phyloP scores from a whole-genome alignment of 1,284 basidiomycete species.

The Termitomyces sp. region DNA sequence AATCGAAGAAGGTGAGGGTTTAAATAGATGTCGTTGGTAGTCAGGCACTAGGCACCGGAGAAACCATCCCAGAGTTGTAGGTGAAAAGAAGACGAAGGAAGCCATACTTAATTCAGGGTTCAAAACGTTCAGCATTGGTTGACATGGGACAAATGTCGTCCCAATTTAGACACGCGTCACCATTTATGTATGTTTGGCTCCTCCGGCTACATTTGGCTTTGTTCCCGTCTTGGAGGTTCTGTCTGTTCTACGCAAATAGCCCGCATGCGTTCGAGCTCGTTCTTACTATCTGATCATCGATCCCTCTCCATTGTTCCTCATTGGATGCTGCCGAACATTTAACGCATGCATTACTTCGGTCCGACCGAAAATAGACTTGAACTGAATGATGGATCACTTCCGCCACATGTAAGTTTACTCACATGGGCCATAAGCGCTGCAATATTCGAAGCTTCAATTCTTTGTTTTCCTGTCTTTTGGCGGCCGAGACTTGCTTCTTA shows the following conservation, averaged over 20 bases:
- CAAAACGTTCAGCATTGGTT: background rate
- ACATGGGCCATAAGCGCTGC: too few relatives aligned
- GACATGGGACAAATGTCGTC: slow-evolving; percentile 18
- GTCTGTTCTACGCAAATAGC: background rate
- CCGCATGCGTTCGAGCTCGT: background rate
- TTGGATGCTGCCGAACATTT: background rate
- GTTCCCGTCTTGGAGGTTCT: slow-evolving; percentile 15
- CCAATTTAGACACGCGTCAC: slow-evolving; percentile 13
- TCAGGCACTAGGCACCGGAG: slow-evolving; percentile 21
- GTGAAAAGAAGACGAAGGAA: slow-evolving; percentile 8
- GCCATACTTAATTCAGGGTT: slow-evolving; percentile 11
- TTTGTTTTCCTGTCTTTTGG: background rate
- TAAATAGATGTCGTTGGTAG: slow-evolving; percentile 16
- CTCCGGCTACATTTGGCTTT: slow-evolving; percentile 9
- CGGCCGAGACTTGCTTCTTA: too few relatives aligned
- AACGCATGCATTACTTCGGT: background rate
- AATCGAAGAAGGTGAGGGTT: slow-evolving; percentile 10
- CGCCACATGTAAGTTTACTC: too few relatives aligned
- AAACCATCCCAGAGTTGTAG: slow-evolving; percentile 6
- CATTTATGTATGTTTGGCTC: slow-evolving; percentile 6
- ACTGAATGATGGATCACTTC: background rate
- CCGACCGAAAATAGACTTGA: background rate
- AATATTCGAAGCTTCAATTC: background rate
- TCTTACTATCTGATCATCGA: slow-evolving; percentile 9
- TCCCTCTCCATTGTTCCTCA: slow-evolving; percentile 11